Evolutionary conservation across 805 yeast species (phyloP).

Genomic region (Saturnispora serradocipensis): DNA sequence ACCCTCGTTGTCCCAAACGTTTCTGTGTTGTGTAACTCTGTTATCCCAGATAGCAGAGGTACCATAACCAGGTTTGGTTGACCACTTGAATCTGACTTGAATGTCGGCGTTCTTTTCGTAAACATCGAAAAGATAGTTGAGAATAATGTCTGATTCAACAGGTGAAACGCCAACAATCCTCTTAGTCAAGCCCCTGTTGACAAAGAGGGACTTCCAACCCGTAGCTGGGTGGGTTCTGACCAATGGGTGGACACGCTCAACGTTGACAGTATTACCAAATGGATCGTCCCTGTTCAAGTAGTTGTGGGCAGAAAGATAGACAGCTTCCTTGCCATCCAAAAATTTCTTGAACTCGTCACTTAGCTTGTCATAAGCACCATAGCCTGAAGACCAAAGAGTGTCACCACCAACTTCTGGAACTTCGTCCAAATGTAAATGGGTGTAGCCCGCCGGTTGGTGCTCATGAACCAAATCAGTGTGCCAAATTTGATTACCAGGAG

Average conservation of each 20-base stretch:
- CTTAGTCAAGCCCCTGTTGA: constrained; percentile 41
- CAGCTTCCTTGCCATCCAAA: constrained; percentile 43
- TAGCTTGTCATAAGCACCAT: constrained; percentile 47
- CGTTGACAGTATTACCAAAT: constrained; percentile 34
- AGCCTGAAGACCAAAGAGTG: constrained; percentile 48
- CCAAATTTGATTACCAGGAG: constrained; percentile 28
- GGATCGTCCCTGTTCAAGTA: constrained; percentile 35
- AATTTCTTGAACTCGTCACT: constrained; percentile 42
- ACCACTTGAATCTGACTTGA: constrained; percentile 46
- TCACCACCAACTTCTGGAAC: constrained; percentile 47
- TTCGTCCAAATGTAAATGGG: constrained; percentile 45
- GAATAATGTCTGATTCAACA: constrained; percentile 40
- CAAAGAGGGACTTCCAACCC: constrained; percentile 49
- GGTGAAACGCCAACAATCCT: constrained; percentile 45
- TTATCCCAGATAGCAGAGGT: constrained; percentile 44
- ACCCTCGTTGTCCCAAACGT: constrained; percentile 35
- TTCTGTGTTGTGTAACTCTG: constrained; percentile 37
- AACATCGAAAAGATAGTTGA: constrained; percentile 37
- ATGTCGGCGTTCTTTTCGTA: constrained; percentile 45
- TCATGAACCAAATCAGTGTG: constrained; percentile 47
- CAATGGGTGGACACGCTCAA: constrained; percentile 51
- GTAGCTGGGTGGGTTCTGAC: constrained; percentile 60
- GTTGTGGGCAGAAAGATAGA: constrained; percentile 32
- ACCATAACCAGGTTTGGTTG: constrained; percentile 30
- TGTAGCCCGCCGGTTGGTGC: constrained; percentile 46